phyloP scores from a whole-genome alignment of 106 monocot species.

The Xerophyta viscosa region DNA sequence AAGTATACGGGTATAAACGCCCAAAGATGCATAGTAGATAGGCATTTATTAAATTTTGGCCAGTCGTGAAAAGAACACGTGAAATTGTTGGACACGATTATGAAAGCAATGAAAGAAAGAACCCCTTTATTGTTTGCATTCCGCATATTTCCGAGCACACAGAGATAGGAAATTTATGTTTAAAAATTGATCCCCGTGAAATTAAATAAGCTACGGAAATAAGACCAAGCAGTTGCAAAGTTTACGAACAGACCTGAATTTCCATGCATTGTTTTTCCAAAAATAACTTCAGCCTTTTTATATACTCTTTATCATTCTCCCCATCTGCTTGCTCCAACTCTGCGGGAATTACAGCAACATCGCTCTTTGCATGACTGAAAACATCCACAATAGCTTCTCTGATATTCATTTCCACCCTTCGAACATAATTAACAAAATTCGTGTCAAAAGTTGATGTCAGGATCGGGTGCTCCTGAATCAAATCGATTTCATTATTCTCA shows the following conservation, averaged over 20 bases:
- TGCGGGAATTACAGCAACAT: slow-evolving; percentile 51
- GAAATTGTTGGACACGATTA: too few species aligned
- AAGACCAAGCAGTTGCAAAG: background rate
- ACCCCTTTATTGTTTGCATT: too few species aligned
- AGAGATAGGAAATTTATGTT: too few species aligned
- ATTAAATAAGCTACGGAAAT: too few species aligned
- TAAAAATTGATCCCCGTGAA: too few species aligned
- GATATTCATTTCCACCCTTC: slow-evolving; percentile 53
- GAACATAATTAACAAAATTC: slow-evolving; percentile 44
- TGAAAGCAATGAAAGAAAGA: too few species aligned
- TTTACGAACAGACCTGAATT: slow-evolving; percentile 68
- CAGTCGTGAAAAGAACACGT: too few species aligned
- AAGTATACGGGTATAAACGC: too few species aligned
- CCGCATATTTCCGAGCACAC: too few species aligned
- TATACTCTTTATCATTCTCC: slow-evolving; percentile 68
- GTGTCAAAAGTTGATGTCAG: slow-evolving; percentile 54
- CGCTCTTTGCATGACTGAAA: slow-evolving; percentile 61
- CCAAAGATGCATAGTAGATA: too few species aligned
- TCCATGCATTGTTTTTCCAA: slow-evolving; percentile 86
- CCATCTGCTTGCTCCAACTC: slow-evolving; percentile 80
- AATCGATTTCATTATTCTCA: slow-evolving; percentile 29
- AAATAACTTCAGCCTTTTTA: slow-evolving; percentile 71
- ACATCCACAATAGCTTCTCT: slow-evolving; percentile 69
- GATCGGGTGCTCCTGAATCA: slow-evolving; percentile 55
- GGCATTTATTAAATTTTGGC: too few species aligned